phyloP scores from a whole-genome alignment of 805 yeast species.

The Zygosaccharomyces kombuchaensis region DNA sequence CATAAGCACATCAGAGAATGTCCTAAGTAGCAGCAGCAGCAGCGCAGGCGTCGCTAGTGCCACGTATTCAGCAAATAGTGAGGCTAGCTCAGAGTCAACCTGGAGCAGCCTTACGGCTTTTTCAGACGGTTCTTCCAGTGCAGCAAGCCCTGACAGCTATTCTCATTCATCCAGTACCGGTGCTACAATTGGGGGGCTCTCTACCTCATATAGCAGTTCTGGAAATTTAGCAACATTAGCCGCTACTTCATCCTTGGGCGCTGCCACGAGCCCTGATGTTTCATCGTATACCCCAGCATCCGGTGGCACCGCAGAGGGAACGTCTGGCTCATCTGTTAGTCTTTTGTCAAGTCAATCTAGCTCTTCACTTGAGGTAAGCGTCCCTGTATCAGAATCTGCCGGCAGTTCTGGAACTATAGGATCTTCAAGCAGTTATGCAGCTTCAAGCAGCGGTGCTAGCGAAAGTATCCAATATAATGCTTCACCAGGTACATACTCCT shows the following conservation, averaged over 20 bases:
- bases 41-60: too few relatives aligned
- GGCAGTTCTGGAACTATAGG: slow-evolving; percentile 2
- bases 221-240: neutral
- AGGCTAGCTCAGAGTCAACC: neutral
- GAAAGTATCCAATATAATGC: neutral
- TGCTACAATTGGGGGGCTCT: neutral
- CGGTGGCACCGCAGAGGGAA: neutral
- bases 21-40: neutral
- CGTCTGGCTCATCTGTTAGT: neutral
- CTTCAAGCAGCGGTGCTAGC: neutral
- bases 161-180: neutral
- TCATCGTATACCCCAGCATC: neutral
- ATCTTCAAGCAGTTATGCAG: neutral
- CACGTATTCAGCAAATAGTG: neutral
- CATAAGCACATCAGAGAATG: neutral
- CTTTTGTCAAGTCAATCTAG: neutral
- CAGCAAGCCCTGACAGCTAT: neutral
- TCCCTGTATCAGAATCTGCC: neutral
- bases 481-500: too few relatives aligned
- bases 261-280: neutral
- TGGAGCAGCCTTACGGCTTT: neutral
- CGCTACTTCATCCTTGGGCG: neutral
- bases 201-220: neutral
- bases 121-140: neutral
- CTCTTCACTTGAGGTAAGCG: neutral